Percentiles rank a stretch among this genome's conserved stretches.
Conservation (phyloP, 306 rosid species). For the Rosa multiflora region DNA sequence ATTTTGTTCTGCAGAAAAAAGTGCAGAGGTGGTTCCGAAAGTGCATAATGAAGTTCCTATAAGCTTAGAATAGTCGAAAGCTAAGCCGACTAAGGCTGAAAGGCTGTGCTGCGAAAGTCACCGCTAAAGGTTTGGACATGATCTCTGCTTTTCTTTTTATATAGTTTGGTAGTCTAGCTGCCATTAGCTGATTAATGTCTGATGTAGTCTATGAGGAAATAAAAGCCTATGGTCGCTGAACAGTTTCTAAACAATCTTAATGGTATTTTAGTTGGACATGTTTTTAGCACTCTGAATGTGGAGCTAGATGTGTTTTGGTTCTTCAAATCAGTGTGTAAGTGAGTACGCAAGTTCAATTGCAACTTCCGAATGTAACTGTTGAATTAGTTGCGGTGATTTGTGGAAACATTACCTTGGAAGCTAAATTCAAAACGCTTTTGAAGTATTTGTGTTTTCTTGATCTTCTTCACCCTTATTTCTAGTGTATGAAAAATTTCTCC, state of each 20-base stretch:
- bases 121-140: slow-evolving; percentile 53
- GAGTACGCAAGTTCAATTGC: neutral
- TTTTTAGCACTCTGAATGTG: neutral
- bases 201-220: too few species aligned
- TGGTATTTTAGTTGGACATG: neutral
- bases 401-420: neutral
- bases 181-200: neutral
- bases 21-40: slow-evolving; percentile 35
- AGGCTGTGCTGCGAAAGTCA: slow-evolving; percentile 84
- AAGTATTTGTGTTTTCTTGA: neutral
- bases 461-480: neutral
- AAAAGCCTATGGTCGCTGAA: too few species aligned
- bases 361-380: neutral
- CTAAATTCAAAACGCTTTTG: neutral
- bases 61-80: slow-evolving; percentile 45
- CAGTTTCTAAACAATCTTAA: too few species aligned
- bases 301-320: neutral
- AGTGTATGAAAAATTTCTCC: neutral
- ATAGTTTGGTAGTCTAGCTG: neutral
- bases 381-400: neutral
- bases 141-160: neutral
- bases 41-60: slow-evolving; percentile 31
- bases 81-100: slow-evolving; percentile 74
- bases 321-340: neutral
- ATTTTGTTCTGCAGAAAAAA: slow-evolving; percentile 47